Base-by-base conservation (phyloP, 1,284 basidiomycete genomes). In the Sporisorium reilianum region DNA sequence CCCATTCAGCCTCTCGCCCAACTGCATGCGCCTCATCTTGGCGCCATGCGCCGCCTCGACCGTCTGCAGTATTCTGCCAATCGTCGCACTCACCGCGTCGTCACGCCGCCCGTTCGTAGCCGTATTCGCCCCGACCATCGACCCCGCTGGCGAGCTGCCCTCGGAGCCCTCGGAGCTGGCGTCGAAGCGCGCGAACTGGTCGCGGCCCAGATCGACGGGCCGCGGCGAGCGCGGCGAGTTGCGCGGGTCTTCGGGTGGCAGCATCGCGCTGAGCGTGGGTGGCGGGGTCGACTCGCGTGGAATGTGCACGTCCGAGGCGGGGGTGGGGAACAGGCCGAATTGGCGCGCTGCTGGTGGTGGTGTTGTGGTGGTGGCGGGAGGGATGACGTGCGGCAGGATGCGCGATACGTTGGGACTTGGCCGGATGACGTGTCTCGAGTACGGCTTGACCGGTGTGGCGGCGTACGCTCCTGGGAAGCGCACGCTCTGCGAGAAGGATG, bases 251-350 rank as follows among this genome's bases (percentile, higher is more conserved):
- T 61, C 55, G 1, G 64, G 54, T 42, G 57, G 54, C 41, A 66
- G 34, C 46, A 64, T 54, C 32, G 32, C 32, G 11, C 6, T 30
- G 20, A 16, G 16, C 7, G 28, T 20, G 12, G 49, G 68, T 16
- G 70, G 70, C 9, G 70, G 70, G 22, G 70, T 73, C 6, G 70
- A 73, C 16, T 56, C 56, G 32, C 70, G 64, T 12, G 70, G 70
- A 11, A 68, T 67, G 16, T 18, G 36, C 30, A 32, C 22, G 20
- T 25, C 48, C 6, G 42, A n/a, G 1, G 23, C 58, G 6, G 20
- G 25, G 12, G 38, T n/a, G 7, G 58, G 57, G 38, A 61, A 61
- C 30, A 64, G 38, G 1, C 54, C 54, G 30, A 22, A 53, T 14
- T 52, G 46, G 3, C 11, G 9, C 28, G 7, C 32, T n/a, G 36